A percentile compares a stretch with the other conserved stretches of the same genome.
Conservation (phyloP, 140 eudicot species). For the Senecio squalidus region DNA sequence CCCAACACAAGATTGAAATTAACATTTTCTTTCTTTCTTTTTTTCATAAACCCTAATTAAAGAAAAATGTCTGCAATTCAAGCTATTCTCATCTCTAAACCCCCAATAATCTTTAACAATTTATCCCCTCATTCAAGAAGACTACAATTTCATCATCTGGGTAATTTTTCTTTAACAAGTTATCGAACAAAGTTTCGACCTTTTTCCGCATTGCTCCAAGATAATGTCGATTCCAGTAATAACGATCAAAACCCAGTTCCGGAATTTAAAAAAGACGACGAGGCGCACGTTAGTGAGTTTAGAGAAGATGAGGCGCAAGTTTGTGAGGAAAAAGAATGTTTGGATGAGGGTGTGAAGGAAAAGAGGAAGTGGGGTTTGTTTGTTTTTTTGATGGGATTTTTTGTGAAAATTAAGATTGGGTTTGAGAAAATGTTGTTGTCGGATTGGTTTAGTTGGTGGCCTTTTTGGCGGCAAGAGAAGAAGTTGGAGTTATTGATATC, state of each 20-base stretch:
- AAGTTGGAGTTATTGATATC: slow-evolving; percentile 49
- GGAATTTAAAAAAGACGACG: too few species aligned
- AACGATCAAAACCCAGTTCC: neutral
- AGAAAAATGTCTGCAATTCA: slow-evolving; percentile 44
- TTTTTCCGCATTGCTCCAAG: slow-evolving; percentile 48
- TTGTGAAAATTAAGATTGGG: slow-evolving; percentile 27
- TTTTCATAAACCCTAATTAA: slow-evolving; percentile 29
- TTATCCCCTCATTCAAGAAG: slow-evolving; percentile 8
- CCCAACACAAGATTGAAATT: neutral
- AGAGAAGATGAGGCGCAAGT: neutral
- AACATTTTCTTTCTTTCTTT: too few species aligned
- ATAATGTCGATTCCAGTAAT: slow-evolving; percentile 15
- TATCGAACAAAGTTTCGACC: neutral
- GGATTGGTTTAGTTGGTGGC: slow-evolving; percentile 42
- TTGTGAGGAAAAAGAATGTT: slow-evolving; percentile 1
- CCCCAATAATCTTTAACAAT: slow-evolving; percentile 20
- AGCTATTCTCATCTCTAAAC: slow-evolving; percentile 50
- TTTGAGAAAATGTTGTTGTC: slow-evolving; percentile 43
- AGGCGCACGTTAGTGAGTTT: slow-evolving; percentile 1
- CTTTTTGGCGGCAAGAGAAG: slow-evolving; percentile 54
- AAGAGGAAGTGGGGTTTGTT: slow-evolving; percentile 15
- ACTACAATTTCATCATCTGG: slow-evolving; percentile 11
- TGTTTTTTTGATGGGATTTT: slow-evolving; percentile 29
- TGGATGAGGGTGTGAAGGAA: slow-evolving; percentile 5
- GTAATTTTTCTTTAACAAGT: neutral